Evolutionary conservation across 2,329 filamentous ascomycete genomes (phyloP), one percentile per base, ranked within the genome.

Genomic region (Arthrobotrys sinensis): DNA sequence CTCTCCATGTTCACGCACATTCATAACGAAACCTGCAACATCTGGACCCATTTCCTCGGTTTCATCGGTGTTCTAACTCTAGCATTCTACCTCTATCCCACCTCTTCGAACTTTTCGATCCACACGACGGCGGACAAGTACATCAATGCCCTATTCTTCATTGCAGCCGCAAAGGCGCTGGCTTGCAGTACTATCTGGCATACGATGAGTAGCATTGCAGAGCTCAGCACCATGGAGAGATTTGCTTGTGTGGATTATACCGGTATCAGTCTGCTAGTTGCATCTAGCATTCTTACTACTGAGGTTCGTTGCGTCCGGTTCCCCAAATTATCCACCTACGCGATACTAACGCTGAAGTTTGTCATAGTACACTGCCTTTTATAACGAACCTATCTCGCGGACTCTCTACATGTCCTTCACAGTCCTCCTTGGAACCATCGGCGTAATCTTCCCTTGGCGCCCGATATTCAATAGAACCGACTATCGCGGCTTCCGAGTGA

Each of bases 211-310:
- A 93, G 93, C 82, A 96, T 98, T 68, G 94, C 95, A 16, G 93
- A 97, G 81, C 91, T 97, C 82, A 90, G 90, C 19, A 89, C 97
- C 48, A 92, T 99, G 85, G 96, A 97, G 83, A 92, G 94, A 79
- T 98, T 99, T 82, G 96, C 96, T 16, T 99, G 96, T 84, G 94
- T 99, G 76, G 96, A 99, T 85, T 99, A 99, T 85, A 98, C 96
- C 0, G 96, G 96, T 69, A 99, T 99, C 81, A 97, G 94, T 0
- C 87, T 99, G 63, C 89, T 99, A 28, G 96, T 99, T 65, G 93
- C 96, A 1, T 94, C 96, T 8, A 97, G 93, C 71, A 99, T 99
- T 86, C 93, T 98, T 89, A 97, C 96, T 1, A 97, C 94, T 40
- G 96, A 99, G 67, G 75, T 78, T 40, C 11, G 67, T 55, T 32